phyloP scores from a whole-genome alignment of 768 basidiomycete genomes.

The Tricholoma saponaceum region DNA sequence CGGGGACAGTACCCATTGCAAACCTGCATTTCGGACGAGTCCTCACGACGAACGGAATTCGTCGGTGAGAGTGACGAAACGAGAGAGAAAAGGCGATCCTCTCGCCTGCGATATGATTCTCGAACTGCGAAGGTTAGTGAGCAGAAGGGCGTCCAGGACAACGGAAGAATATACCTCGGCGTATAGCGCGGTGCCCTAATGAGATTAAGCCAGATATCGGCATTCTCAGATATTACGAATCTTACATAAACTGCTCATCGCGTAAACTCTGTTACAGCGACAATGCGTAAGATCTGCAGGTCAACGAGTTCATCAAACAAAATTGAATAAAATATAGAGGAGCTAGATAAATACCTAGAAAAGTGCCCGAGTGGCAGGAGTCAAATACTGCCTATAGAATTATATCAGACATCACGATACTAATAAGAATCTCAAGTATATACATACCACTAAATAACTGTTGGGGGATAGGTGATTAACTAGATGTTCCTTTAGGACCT shows the following conservation, averaged over 20 bases:
- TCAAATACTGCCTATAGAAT: background rate
- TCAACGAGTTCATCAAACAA: too few species aligned
- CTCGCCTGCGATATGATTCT: background rate
- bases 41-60: background rate
- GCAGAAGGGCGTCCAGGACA: background rate
- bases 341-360: background rate
- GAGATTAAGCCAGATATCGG: background rate
- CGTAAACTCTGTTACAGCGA: background rate
- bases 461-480: background rate
- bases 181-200: background rate
- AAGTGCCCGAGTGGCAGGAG: slow-evolving; percentile 1
- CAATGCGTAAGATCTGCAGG: background rate
- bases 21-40: background rate
- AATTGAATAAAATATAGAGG: background rate
- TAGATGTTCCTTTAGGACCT: background rate
- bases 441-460: background rate
- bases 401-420: background rate
- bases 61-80: background rate
- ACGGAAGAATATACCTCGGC: background rate
- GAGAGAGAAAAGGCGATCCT: background rate
- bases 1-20: background rate
- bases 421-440: background rate
- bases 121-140: background rate
- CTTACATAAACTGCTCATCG: background rate
- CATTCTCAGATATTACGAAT: background rate